phyloP scores from a whole-genome alignment of 2,329 filamentous ascomycete genomes.

The Colletotrichum orchidophilum region DNA sequence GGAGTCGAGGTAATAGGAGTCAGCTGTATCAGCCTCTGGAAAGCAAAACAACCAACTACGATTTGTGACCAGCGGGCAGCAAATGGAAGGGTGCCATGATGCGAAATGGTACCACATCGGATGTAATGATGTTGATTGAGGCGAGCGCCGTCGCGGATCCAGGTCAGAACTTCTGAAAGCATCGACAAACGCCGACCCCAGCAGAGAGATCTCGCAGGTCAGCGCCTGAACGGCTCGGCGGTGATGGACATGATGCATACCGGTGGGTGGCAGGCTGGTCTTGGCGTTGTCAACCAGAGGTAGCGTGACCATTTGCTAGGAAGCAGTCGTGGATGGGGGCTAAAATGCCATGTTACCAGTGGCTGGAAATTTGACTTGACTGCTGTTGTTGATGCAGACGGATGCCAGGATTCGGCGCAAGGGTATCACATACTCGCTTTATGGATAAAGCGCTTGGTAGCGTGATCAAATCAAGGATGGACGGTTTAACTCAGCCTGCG shows the following conservation, averaged over 20 bases:
- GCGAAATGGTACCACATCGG: background rate
- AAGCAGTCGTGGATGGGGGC: background rate
- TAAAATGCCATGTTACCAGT: background rate
- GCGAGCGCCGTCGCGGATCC: background rate
- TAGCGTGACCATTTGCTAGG: conserved; percentile 16
- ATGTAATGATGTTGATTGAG: conserved; percentile 4
- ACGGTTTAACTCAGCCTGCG: background rate
- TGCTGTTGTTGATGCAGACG: background rate
- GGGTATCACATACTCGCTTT: background rate
- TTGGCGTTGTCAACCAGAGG: conserved; percentile 2
- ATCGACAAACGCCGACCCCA: background rate
- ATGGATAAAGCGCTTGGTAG: background rate
- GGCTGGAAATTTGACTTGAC: background rate
- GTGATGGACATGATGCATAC: conserved; percentile 17
- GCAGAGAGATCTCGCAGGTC: conserved; percentile 9
- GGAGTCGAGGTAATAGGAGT: background rate
- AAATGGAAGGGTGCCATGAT: background rate
- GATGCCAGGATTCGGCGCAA: conserved; percentile 10
- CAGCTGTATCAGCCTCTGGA: background rate
- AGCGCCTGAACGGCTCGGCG: background rate
- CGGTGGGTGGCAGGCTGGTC: background rate
- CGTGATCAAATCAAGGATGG: conserved; percentile 22
- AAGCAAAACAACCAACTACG: background rate
- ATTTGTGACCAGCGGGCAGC: background rate
- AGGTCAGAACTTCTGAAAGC: background rate